Conservation (phyloP, 164 flowering plant species). For the Buxus sempervirens region DNA sequence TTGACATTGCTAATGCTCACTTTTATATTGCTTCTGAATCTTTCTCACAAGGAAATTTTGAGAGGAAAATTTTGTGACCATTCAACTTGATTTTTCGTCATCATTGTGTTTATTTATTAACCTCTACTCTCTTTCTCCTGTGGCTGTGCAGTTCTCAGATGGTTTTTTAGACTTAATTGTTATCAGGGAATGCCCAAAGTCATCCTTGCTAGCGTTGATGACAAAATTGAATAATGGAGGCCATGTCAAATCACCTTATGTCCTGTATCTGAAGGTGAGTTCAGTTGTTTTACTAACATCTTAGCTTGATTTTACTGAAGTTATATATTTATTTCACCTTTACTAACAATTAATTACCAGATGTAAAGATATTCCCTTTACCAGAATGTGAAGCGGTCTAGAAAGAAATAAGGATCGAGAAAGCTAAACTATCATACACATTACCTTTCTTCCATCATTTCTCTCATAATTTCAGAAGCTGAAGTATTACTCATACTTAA, state of each 20-base stretch:
- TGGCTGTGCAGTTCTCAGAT: constrained; percentile 76
- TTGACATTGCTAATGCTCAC: too few relatives aligned
- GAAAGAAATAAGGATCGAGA: not conserved
- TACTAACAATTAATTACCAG: not conserved
- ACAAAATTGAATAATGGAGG: constrained; percentile 55
- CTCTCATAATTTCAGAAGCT: too few relatives aligned
- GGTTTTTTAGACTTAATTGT: constrained; percentile 83
- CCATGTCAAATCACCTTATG: constrained; percentile 76
- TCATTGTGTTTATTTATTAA: not conserved
- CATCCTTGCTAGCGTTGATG: constrained; percentile 50
- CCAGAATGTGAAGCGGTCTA: not conserved
- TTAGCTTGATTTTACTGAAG: not conserved
- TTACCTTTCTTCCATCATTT: too few relatives aligned
- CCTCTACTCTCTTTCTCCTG: constrained; percentile 5
- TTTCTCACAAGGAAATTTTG: too few relatives aligned
- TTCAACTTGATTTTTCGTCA: not conserved
- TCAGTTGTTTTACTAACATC: not conserved
- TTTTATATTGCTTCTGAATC: too few relatives aligned
- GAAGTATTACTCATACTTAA: too few relatives aligned
- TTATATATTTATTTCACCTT: not conserved
- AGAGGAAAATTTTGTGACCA: not conserved
- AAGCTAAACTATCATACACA: not conserved
- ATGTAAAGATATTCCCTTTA: not conserved
- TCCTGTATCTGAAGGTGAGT: constrained; percentile 73
- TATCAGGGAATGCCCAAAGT: constrained; percentile 57